Conservation (phyloP, 192 early-diverging fungal species). For the Backusella tarrabulga region DNA sequence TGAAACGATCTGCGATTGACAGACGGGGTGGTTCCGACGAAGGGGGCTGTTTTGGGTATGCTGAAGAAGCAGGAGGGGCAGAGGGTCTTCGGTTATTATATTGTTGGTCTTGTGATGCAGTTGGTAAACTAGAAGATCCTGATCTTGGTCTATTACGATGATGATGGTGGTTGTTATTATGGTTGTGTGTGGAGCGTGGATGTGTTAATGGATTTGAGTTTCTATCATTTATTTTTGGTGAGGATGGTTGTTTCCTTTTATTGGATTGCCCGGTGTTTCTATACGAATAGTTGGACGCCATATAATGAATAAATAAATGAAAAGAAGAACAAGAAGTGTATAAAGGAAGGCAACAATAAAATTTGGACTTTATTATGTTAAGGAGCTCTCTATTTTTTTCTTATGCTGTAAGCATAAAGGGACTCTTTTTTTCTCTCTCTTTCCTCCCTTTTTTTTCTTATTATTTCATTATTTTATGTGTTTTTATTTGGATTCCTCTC, state of each 20-base stretch:
- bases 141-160: not conserved
- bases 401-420: not conserved
- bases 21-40: not conserved
- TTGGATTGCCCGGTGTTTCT: not conserved
- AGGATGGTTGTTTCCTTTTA: not conserved
- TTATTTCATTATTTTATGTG: not conserved
- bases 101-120: not conserved
- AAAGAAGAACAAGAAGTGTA: not conserved
- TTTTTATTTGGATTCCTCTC: not conserved
- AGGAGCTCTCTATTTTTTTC: not conserved
- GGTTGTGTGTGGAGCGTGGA: not conserved
- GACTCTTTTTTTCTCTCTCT: not conserved
- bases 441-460: not conserved
- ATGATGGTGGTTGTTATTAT: not conserved
- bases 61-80: not conserved
- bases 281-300: not conserved
- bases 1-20: slow-evolving; percentile 13
- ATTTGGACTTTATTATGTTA: slow-evolving; percentile 1
- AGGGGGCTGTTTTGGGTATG: not conserved
- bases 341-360: slow-evolving; percentile 6
- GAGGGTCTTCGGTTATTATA: not conserved
- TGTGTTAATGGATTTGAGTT: not conserved
- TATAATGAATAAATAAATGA: not conserved
- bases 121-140: slow-evolving; percentile 1
- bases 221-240: not conserved